These are phyloP conservation scores for Phaeosphaeriaceae sp. DNA, from an alignment of 2,329 filamentous ascomycete genomes.

Conservation along the genomic window DNA sequence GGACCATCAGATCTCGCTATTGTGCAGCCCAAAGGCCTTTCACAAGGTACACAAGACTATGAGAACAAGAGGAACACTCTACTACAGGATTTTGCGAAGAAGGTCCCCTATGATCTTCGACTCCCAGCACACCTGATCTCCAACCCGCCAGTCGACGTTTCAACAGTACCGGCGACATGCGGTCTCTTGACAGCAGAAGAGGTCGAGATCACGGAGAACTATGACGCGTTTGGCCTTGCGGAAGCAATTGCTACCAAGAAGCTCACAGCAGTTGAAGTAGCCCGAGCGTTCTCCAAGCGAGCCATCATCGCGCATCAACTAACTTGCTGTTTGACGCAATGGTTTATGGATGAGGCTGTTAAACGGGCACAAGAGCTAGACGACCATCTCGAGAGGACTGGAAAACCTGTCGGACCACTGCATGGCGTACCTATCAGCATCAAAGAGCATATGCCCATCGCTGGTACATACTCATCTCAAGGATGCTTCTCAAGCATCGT, in stretches of 20 bases:
- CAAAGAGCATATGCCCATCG: constrained; percentile 58
- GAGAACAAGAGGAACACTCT: constrained; percentile 22
- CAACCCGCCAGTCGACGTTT: constrained; percentile 26
- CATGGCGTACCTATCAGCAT: constrained; percentile 62
- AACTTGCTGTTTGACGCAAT: constrained; percentile 26
- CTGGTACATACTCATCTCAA: constrained; percentile 63
- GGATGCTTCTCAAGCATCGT: constrained; percentile 57
- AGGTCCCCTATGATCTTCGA: constrained; percentile 19
- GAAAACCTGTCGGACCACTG: constrained; percentile 37
- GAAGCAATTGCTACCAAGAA: constrained; percentile 47
- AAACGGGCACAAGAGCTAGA: constrained; percentile 44
- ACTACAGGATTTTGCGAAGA: constrained; percentile 20
- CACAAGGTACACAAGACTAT: constrained; percentile 25
- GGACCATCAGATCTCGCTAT: constrained; percentile 8
- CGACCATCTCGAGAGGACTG: constrained; percentile 47
- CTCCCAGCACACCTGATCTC: constrained; percentile 13
- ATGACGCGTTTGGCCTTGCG: constrained; percentile 54
- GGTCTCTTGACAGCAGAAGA: constrained; percentile 57
- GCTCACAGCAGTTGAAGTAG: constrained; percentile 51
- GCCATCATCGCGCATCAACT: constrained; percentile 27
- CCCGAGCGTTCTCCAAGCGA: constrained; percentile 27
- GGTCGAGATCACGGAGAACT: constrained; percentile 57
- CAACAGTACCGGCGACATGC: constrained; percentile 33
- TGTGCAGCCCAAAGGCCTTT: constrained; percentile 17
- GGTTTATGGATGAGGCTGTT: constrained; percentile 29